Evolutionary conservation across 2,329 filamentous ascomycete species (phyloP).

Genomic region (Penicillium olsonii): DNA sequence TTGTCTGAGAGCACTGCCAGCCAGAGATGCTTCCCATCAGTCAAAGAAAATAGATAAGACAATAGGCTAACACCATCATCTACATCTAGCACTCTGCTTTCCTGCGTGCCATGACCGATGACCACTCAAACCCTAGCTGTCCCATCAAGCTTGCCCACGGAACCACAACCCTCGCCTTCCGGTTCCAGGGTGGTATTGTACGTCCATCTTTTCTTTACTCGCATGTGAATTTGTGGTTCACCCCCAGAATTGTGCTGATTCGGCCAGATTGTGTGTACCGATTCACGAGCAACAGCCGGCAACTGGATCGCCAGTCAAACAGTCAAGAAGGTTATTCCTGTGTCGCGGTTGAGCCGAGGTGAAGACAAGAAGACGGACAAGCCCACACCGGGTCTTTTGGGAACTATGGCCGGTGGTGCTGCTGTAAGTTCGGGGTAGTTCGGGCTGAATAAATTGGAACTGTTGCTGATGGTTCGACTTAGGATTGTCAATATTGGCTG

Average conservation of each 20-base stretch:
- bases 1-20: slow-evolving; percentile 3
- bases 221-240: neutral
- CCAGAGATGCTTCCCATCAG: neutral
- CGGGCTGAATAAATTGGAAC: neutral
- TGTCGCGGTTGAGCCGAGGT: slow-evolving; percentile 42
- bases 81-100: slow-evolving; percentile 75
- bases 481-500: slow-evolving; percentile 99
- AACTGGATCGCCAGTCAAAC: slow-evolving; percentile 99
- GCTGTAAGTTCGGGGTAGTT: slow-evolving; percentile 66
- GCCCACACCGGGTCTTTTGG: slow-evolving; percentile 63
- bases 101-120: slow-evolving; percentile 95
- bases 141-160: slow-evolving; percentile 99
- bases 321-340: slow-evolving; percentile 93
- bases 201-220: slow-evolving; percentile 14
- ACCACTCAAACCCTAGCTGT: slow-evolving; percentile 93
- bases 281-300: slow-evolving; percentile 93
- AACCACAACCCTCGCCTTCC: slow-evolving; percentile 95
- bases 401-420: slow-evolving; percentile 97
- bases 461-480: slow-evolving; percentile 14
- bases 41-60: neutral
- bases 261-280: slow-evolving; percentile 81
- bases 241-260: neutral
- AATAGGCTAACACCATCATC: slow-evolving; percentile 4
- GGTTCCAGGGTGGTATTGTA: slow-evolving; percentile 91
- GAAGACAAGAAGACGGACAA: slow-evolving; percentile 38